Conservation (phyloP, 164 flowering plant species). For the Piper longum region DNA sequence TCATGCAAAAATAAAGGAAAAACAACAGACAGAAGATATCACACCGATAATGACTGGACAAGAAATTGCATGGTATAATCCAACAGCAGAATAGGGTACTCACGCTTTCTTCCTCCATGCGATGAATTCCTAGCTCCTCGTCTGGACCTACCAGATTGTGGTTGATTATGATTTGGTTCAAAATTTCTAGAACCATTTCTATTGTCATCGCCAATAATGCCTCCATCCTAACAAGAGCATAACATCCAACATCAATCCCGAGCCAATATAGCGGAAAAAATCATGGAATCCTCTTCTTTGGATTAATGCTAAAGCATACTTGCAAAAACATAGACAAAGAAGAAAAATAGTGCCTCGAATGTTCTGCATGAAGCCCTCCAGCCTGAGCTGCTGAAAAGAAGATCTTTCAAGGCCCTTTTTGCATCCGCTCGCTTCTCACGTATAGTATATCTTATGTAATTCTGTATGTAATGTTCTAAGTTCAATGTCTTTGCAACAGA, state of each 20-base stretch:
- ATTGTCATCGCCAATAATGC: conserved; percentile 11
- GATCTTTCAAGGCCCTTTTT: conserved; percentile 55
- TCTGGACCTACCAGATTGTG: conserved; percentile 20
- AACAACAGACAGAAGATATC: too few species aligned
- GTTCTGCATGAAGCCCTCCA: conserved; percentile 10
- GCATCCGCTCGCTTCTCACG: conserved; percentile 74
- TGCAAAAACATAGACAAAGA: not conserved
- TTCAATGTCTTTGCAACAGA: not conserved
- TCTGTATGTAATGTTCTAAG: conserved; percentile 20
- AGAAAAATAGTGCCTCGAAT: conserved; percentile 20
- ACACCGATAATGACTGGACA: not conserved
- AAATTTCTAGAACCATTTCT: conserved; percentile 6
- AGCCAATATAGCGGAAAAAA: not conserved
- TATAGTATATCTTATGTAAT: conserved; percentile 24
- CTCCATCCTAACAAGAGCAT: conserved; percentile 17
- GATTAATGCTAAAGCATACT: too few species aligned
- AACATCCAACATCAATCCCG: not conserved
- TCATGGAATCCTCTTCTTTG: not conserved
- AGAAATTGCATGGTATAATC: not conserved
- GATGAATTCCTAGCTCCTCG: conserved; percentile 9
- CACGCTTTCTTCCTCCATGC: conserved; percentile 30
- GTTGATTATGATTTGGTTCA: conserved; percentile 15
- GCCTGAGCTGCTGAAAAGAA: conserved; percentile 31
- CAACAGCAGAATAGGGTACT: conserved; percentile 12
- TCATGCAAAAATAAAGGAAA: too few species aligned